A percentile compares a stretch with the other conserved stretches of the same genome.
Conservation (phyloP, 768 basidiomycete species). For the Boletus reticuloceps region DNA sequence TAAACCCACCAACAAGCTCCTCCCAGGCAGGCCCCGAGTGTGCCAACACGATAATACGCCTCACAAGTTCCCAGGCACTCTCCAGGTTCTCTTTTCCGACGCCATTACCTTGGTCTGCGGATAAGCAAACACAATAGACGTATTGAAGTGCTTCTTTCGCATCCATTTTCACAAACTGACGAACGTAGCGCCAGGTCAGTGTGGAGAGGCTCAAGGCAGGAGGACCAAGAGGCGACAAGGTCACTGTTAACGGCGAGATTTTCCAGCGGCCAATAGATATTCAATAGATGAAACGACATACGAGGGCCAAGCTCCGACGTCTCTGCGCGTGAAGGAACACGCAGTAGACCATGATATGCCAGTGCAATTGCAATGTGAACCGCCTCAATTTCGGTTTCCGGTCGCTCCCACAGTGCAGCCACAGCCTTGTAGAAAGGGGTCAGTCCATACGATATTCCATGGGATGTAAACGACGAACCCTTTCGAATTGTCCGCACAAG, state of each 20-base stretch:
- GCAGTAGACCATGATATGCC: constrained; percentile 88
- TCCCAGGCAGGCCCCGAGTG: constrained; percentile 85
- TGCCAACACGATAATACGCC: constrained; percentile 75
- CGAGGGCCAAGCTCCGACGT: constrained; percentile 81
- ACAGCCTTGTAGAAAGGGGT: constrained; percentile 59
- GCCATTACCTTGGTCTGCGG: constrained; percentile 64
- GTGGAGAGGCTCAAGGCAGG: constrained; percentile 81
- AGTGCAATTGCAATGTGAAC: constrained; percentile 92
- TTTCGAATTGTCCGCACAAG: constrained; percentile 92
- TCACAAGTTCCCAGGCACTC: constrained; percentile 73
- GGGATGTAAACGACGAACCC: constrained; percentile 45
- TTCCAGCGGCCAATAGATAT: background rate
- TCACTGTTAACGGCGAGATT: constrained; percentile 44
- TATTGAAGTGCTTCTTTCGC: constrained; percentile 94
- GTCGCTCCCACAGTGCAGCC: constrained; percentile 84
- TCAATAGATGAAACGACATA: constrained; percentile 38
- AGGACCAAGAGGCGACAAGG: constrained; percentile 61
- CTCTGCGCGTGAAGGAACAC: constrained; percentile 78
- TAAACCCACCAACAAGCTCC: constrained; percentile 90
- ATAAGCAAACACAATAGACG: constrained; percentile 81
- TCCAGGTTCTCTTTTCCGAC: constrained; percentile 86
- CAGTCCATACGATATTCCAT: background rate
- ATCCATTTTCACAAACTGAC: constrained; percentile 90
- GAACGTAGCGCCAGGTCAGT: constrained; percentile 88
- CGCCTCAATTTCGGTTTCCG: constrained; percentile 86